Base-by-base conservation (phyloP, 331 rosid species). In the Rosa hybrid region DNA sequence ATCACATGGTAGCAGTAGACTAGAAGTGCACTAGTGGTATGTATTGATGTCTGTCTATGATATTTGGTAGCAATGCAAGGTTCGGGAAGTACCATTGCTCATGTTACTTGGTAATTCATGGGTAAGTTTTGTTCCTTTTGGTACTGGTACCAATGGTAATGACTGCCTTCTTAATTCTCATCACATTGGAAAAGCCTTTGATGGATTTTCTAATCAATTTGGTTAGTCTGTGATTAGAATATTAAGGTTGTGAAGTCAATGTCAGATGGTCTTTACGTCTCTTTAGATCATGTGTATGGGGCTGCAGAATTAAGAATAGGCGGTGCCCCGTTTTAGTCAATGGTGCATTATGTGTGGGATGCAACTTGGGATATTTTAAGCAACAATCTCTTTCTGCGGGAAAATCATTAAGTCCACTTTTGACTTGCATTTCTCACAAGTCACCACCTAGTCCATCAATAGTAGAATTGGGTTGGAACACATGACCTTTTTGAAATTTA, bases 21-120 rank as follows among this genome's bases (percentile, higher is more conserved):
- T 41, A 39, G 72, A 79, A 50, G 54, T 50, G 59, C 21, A 17
- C 21, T 54, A 17, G 23, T 10, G 65, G 65, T 59, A 12, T 62
- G 41, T 12, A 7, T 60, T 10, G 83, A 82, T 84, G 23, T 59
- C 46, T 84, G 73, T 34, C 50, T 81, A 14, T 64, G 70, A 64
- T 34, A 64, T 70, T 23, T 65, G 68, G 64, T 38, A 53, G 56
- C 12, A 21, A 54, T 79, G 71, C 77, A 27, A 82, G 48, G 54
- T 60, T 72, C 63, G 72, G 62, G 27, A 49, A 69, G 86, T 82
- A 74, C 64, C 83, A 77, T 77, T 60, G 73, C 88, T 76, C 74
- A 71, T 76, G 77, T 68, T 64, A 54, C 12, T 5, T 57, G 23
- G 54, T 21, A 56, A 21, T 41, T 54, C 16, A 12, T 48, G 67